A percentile compares a stretch with the other conserved stretches of the same genome.
Conservation (phyloP, 768 basidiomycete species). For the Termitomyces sp. region DNA sequence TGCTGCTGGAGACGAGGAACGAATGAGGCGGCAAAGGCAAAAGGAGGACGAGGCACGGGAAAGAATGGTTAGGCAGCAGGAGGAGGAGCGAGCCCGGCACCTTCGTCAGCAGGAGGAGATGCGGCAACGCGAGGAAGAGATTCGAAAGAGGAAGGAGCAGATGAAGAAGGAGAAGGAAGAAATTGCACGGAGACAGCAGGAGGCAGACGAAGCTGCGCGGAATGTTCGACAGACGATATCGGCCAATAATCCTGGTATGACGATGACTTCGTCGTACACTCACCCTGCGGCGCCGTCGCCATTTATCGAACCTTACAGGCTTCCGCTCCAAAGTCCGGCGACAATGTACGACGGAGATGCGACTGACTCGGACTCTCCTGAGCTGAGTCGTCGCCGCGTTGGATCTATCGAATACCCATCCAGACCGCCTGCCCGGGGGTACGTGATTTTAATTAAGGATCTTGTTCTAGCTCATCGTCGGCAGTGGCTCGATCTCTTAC, state of each 20-base stretch:
- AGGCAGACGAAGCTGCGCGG: constrained; percentile 47
- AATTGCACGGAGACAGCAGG: constrained; percentile 52
- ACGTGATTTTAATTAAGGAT: constrained; percentile 12
- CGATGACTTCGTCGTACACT: background rate
- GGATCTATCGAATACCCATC: background rate
- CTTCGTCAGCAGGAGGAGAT: constrained; percentile 38
- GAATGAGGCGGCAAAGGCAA: constrained; percentile 23
- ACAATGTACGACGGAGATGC: constrained; percentile 40
- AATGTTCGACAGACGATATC: constrained; percentile 31
- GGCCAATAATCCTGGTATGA: constrained; percentile 16
- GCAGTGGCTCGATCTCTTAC: constrained; percentile 21
- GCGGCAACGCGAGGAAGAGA: constrained; percentile 42
- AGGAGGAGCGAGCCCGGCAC: constrained; percentile 15
- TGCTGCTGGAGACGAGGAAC: constrained; percentile 5
- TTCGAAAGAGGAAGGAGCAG: constrained; percentile 27
- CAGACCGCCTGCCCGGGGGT: constrained; percentile 24
- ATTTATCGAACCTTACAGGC: background rate
- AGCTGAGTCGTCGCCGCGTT: background rate
- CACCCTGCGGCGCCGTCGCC: background rate
- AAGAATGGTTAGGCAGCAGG: constrained; percentile 5
- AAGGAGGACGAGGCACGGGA: constrained; percentile 27
- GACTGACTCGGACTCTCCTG: constrained; percentile 36
- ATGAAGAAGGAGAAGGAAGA: constrained; percentile 51
- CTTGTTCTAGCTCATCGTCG: background rate
- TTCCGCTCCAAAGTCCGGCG: constrained; percentile 66